phyloP scores from a whole-genome alignment of 116 monocot species.

The Dioscorea cayenensis region DNA sequence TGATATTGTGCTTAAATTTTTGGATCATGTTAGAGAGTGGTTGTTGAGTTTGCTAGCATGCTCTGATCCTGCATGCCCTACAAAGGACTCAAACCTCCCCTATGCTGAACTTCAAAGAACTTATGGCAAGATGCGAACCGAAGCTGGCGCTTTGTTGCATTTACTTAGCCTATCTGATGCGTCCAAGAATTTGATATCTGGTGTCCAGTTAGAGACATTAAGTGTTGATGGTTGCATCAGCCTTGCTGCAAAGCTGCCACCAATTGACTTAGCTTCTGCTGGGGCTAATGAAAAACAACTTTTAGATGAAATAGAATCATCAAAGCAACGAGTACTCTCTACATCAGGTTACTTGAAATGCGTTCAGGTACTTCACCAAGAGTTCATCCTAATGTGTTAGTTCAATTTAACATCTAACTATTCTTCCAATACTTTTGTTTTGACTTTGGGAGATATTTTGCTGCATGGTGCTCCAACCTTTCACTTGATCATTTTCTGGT shows the following conservation, averaged over 20 bases:
- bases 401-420: background rate
- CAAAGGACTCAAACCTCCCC: constrained; percentile 76
- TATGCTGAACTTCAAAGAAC: constrained; percentile 95
- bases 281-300: constrained; percentile 20
- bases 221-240: constrained; percentile 65
- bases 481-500: background rate
- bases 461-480: background rate
- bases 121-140: constrained; percentile 84
- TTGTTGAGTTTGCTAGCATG: constrained; percentile 74
- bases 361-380: constrained; percentile 55
- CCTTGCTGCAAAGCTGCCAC: constrained; percentile 53
- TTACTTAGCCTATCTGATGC: constrained; percentile 30
- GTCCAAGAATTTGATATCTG: constrained; percentile 30
- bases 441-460: background rate
- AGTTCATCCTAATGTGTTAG: background rate
- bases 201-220: constrained; percentile 30
- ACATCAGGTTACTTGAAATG: constrained; percentile 92
- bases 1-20: constrained; percentile 16
- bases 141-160: constrained; percentile 46
- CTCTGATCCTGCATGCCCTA: constrained; percentile 85
- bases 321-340: constrained; percentile 70
- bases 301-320: constrained; percentile 56
- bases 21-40: constrained; percentile 47
- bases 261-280: constrained; percentile 15
- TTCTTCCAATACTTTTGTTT: background rate